Evolutionary conservation across 768 basidiomycete species (phyloP).

Genomic region (Amanita jacksonii): DNA sequence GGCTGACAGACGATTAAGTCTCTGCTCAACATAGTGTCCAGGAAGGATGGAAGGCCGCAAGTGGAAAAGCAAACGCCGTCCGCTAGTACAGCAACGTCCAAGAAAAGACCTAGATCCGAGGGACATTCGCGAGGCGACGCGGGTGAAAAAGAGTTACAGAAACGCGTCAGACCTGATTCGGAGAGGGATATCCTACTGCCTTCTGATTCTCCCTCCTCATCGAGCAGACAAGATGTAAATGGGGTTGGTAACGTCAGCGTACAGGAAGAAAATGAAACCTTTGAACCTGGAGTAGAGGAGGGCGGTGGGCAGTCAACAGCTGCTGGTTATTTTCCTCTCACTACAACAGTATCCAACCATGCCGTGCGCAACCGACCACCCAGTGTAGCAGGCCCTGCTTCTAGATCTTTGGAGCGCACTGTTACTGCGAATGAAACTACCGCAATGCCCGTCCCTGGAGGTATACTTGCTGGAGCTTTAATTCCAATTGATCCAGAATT

Average conservation of each 20-base stretch:
- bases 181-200: no score
- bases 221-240: no score
- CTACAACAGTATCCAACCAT: no score
- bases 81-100: background rate
- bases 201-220: background rate
- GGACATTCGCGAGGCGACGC: background rate
- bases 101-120: slow-evolving; percentile 2
- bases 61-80: background rate
- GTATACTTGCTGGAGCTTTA: background rate
- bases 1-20: no score
- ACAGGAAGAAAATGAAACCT: no score
- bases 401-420: background rate
- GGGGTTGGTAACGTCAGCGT: no score
- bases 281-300: no score
- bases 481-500: slow-evolving; percentile 14
- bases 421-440: background rate
- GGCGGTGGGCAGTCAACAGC: no score
- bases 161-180: background rate
- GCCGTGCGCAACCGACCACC: no score
- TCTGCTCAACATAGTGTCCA: background rate
- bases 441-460: background rate
- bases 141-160: background rate
- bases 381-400: background rate
- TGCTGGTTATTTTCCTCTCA: no score
- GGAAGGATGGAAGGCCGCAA: background rate